Evolutionary conservation across 1,284 basidiomycete species (phyloP).

Genomic region (Cryptococcus sp.): DNA sequence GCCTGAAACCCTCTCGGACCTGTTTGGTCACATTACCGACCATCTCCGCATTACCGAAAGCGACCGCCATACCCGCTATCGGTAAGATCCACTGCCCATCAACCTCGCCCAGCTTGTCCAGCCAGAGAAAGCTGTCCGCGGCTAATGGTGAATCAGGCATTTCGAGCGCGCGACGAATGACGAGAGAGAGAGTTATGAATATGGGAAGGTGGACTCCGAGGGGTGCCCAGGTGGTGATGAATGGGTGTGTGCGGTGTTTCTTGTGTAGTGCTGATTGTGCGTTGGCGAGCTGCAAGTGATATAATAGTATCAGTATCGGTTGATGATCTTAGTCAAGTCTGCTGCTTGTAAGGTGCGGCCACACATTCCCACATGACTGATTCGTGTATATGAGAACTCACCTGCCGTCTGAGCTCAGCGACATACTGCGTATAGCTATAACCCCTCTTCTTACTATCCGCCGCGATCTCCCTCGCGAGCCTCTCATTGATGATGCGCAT

Average conservation of each 20-base stretch:
- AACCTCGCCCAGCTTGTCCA: conserved; percentile 45
- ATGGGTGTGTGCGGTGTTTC: conserved; percentile 46
- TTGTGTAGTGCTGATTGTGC: conserved; percentile 43
- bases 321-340: not conserved
- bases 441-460: conserved; percentile 45
- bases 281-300: conserved; percentile 37
- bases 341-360: too few relatives aligned
- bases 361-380: too few relatives aligned
- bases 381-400: too few relatives aligned
- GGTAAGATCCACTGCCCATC: conserved; percentile 47
- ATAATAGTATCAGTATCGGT: not conserved
- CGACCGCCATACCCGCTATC: conserved; percentile 44
- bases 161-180: conserved; percentile 46
- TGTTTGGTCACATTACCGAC: conserved; percentile 15
- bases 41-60: conserved; percentile 50
- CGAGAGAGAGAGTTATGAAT: conserved; percentile 49
- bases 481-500: conserved; percentile 50
- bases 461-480: conserved; percentile 46
- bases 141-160: conserved; percentile 35
- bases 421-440: conserved; percentile 54
- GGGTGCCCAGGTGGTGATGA: conserved; percentile 46
- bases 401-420: conserved; percentile 47
- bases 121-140: conserved; percentile 45
- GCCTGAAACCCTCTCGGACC: not conserved
- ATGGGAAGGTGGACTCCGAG: conserved; percentile 53